Base-by-base conservation (phyloP, 2,329 filamentous ascomycete genomes). In the Microcyclospora tardicrescens region DNA sequence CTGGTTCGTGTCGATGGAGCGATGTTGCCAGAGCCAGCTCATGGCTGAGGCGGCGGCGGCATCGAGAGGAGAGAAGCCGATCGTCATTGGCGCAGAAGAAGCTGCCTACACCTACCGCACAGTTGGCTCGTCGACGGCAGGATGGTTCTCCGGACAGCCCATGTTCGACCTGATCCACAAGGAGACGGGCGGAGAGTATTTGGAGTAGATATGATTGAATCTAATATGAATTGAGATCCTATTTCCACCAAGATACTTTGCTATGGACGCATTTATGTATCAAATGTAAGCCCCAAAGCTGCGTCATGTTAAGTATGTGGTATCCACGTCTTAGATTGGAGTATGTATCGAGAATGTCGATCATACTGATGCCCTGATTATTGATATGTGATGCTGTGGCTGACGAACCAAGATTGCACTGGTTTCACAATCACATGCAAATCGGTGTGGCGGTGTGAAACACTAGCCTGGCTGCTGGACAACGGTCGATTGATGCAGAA, bases 101-200 rank as follows among this genome's bases (percentile, higher is more conserved):
- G 81, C 81, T 1, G 63, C 56, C 12, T 81, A 72, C 51, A 85
- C 81, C 0, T 77, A 73, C 50, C 74, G 79, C 59, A 69, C 73
- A 0, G 65, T 84, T 2, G 81, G 81, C 0, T 71, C 65, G 0
- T 66, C 71, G 12, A 52, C 57, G 28, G 77, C 74, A 0, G 81
- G 81, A 0, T 84, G 73, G 67, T 86, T 85, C 54, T 76, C 70
- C 49, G 81, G 77, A 5, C 78, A 77, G 62, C 80, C 81, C 12
- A 49, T 79, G 45, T 85, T 85, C 61, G 79, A 84, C 62, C 61
- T 83, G 31, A 72, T 81, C 44, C 71, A 78, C 50, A 69, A 70
- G 54, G 73, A 79, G 61, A 72, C 69, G 2, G 62, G 62, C 15
- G 72, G 71, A 2, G 69, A 71, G 10, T 76, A 77, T 54, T 51